Base-by-base conservation (phyloP, 2,329 filamentous ascomycete species). In the Pyrenophora seminiperda region DNA sequence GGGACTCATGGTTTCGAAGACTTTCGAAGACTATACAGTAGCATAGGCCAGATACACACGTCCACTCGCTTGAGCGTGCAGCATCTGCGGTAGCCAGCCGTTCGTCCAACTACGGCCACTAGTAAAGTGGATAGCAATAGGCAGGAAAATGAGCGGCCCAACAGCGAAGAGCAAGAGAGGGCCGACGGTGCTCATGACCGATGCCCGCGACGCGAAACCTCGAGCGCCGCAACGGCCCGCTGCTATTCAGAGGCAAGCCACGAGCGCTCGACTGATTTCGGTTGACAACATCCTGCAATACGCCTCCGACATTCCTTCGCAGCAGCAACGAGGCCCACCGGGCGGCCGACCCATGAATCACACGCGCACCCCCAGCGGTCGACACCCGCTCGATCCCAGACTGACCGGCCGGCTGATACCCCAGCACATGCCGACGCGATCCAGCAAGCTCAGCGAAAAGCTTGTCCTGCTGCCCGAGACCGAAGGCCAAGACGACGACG, bases 231-330 rank as follows among this genome's bases (percentile, higher is more conserved):
- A 51, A 50, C 59, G 59, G 40, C 55, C 57, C n/a, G 40, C 59
- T 4, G 43, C 52, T 4, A 53, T 68, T 18, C 73, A 72, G 42
- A 68, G 74, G 40, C 72, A 73, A n/a, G 55, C 59, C 2, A 59
- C 63, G 45, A 68, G 30, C 33, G 65, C 57, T 61, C 92, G 85
- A 78, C 64, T 89, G 73, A 90, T 97, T 70, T 85, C 81, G 13
- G 93, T 99, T 73, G 94, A 99, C 76, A 96, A 93, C 70, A 89
- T 97, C 59, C 85, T 99, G 4, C 91, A 96, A 72, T 90, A 96
- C 77, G 88, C 91, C 52, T 94, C 91, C 41, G 92, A 97, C 68
- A 94, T 99, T 32, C 94, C 94, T 1, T 97, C 94, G 0, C 92
- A 91, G 65, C 93, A 97, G 73, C 90, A 91, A 47, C 86, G 94